Evolutionary conservation across 805 yeast species (phyloP).

Genomic region (Saccharomycopsis babjevae): DNA sequence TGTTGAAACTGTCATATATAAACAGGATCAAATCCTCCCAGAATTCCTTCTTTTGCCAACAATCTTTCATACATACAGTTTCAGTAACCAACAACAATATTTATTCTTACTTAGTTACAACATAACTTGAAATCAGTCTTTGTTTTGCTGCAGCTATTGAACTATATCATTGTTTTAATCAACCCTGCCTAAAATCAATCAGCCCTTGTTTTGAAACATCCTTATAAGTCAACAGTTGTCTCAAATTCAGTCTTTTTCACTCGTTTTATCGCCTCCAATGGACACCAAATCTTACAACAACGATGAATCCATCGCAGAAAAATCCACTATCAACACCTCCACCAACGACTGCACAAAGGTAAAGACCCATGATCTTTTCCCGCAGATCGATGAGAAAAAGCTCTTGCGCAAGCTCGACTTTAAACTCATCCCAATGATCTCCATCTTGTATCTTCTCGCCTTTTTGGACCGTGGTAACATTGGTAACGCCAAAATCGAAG

Average conservation of each 20-base stretch:
- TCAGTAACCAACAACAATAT: too few relatives aligned
- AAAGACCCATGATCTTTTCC: constrained; percentile 8
- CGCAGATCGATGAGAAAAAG: constrained; percentile 18
- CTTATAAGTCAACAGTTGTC: too few relatives aligned
- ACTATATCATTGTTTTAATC: too few relatives aligned
- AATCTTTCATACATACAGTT: too few relatives aligned
- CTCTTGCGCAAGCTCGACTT: constrained; percentile 32
- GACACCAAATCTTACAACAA: not conserved
- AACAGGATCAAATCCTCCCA: not conserved
- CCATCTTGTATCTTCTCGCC: constrained; percentile 37
- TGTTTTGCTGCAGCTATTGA: too few relatives aligned
- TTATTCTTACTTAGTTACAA: too few relatives aligned
- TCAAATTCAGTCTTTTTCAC: too few relatives aligned
- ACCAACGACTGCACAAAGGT: not conserved
- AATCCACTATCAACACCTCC: constrained; percentile 1
- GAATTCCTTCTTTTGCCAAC: too few relatives aligned
- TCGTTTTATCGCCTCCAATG: too few relatives aligned
- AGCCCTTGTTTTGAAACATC: too few relatives aligned
- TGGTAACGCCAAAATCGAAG: constrained; percentile 45
- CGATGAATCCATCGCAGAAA: constrained; percentile 4
- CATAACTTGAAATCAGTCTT: too few relatives aligned
- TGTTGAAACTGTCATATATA: not conserved
- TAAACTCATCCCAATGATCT: constrained; percentile 35
- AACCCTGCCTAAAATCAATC: too few relatives aligned
- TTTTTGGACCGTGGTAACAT: constrained; percentile 44